phyloP scores from a whole-genome alignment of 345 rosid species.

The Nasturtium officinale region DNA sequence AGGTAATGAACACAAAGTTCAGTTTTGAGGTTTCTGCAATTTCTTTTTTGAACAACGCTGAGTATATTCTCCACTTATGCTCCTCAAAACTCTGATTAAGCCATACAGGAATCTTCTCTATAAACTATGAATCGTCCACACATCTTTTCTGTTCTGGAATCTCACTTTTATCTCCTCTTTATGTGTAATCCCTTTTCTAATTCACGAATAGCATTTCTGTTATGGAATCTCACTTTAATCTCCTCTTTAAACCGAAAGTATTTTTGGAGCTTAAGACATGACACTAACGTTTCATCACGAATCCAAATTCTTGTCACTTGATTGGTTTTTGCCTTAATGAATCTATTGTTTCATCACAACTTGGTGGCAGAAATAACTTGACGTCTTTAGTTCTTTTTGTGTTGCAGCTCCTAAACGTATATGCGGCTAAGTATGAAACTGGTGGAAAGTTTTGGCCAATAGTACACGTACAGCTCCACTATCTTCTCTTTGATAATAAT shows the following conservation, averaged over 20 bases:
- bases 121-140: conserved; percentile 25
- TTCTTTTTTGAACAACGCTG: conserved; percentile 26
- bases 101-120: conserved; percentile 28
- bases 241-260: conserved; percentile 31
- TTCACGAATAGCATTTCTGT: conserved; percentile 39
- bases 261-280: conserved; percentile 22
- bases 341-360: conserved; percentile 11
- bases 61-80: conserved; percentile 27
- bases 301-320: conserved; percentile 29
- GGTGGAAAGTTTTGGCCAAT: conserved; percentile 83
- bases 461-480: conserved; percentile 69
- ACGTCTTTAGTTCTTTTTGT: conserved; percentile 18
- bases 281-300: conserved; percentile 35
- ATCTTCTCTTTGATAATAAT: conserved; percentile 78
- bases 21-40: conserved; percentile 1
- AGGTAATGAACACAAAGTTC: conserved; percentile 51
- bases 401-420: conserved; percentile 78
- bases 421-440: conserved; percentile 73
- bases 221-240: no score
- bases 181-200: conserved; percentile 9
- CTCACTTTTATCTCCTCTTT: conserved; percentile 13
- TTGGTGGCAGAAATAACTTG: conserved; percentile 26
- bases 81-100: conserved; percentile 30
- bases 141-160: conserved; percentile 27
- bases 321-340: conserved; percentile 18